Conservation (phyloP, 176 grass and related monocot genomes). For the Triticum monococcum region DNA sequence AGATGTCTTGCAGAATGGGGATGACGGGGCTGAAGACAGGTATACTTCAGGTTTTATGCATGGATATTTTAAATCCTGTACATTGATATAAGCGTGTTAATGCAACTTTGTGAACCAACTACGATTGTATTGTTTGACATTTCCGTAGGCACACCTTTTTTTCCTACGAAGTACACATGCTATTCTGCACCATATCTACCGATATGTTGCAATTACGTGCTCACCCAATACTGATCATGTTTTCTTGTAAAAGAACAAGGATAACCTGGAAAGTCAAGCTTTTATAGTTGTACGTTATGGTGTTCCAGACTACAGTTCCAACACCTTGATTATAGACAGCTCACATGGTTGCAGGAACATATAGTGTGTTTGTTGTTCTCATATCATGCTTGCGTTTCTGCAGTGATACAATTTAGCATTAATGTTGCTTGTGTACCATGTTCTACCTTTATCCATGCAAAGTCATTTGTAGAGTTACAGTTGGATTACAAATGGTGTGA, state of each 20-base stretch:
- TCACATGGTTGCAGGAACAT: slow-evolving; percentile 1
- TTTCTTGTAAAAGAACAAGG: not conserved
- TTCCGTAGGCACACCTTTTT: not conserved
- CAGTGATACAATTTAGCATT: not conserved
- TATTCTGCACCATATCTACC: not conserved
- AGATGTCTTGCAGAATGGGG: slow-evolving; percentile 21
- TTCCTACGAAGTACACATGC: not conserved
- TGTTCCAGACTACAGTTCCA: not conserved
- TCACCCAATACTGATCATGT: not conserved
- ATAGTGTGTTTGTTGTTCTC: not conserved
- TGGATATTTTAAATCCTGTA: not conserved
- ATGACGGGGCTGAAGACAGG: slow-evolving; percentile 41
- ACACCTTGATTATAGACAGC: not conserved
- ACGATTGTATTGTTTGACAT: not conserved
- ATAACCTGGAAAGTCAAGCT: not conserved
- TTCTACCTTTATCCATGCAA: slow-evolving; percentile 1
- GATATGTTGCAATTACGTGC: not conserved
- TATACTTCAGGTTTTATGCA: slow-evolving; percentile 20
- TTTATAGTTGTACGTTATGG: not conserved
- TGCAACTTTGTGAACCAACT: not conserved
- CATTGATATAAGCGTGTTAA: not conserved
- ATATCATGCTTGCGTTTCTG: slow-evolving; percentile 2
- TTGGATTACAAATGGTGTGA: not conserved
- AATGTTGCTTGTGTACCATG: not conserved
- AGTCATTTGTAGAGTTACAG: slow-evolving; percentile 10